Evolutionary conservation across 2,329 filamentous ascomycete genomes (phyloP).

Genomic region (Alternaria triticimaculans): DNA sequence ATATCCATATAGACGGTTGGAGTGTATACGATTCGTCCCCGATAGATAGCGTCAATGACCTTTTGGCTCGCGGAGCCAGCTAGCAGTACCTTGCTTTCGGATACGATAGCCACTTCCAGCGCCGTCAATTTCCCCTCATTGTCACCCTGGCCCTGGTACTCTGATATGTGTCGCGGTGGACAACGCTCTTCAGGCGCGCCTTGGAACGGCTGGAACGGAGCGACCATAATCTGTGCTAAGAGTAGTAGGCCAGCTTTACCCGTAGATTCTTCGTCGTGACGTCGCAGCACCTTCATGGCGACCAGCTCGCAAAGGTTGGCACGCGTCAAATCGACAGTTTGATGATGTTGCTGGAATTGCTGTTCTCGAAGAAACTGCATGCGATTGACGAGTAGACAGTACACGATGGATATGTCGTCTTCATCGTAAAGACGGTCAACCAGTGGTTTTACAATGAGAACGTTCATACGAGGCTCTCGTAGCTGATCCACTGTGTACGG

Average conservation of each 20-base stretch:
- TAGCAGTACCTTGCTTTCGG: conserved; percentile 79
- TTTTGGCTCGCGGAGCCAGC: conserved; percentile 80
- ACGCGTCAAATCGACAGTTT: conserved; percentile 80
- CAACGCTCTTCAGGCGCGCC: conserved; percentile 74
- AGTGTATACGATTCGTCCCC: conserved; percentile 80
- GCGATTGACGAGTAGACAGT: conserved; percentile 82
- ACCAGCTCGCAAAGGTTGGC: conserved; percentile 81
- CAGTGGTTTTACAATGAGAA: conserved; percentile 77
- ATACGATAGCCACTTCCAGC: conserved; percentile 82
- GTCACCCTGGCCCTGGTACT: conserved; percentile 54
- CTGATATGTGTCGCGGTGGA: conserved; percentile 59
- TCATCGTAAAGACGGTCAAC: conserved; percentile 84
- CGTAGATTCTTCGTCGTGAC: conserved; percentile 78
- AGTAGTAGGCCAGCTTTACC: conserved; percentile 74
- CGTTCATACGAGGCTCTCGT: conserved; percentile 80
- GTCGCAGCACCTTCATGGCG: conserved; percentile 76
- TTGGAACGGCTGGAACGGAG: conserved; percentile 85
- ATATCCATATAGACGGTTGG: conserved; percentile 83
- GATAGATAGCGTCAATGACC: conserved; percentile 83
- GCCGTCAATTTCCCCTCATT: conserved; percentile 72
- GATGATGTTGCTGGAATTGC: conserved; percentile 74
- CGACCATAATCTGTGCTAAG: conserved; percentile 79
- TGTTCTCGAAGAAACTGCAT: conserved; percentile 82
- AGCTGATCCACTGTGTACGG: conserved; percentile 77
- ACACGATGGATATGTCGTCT: conserved; percentile 82